These are phyloP conservation scores for Lactifluus pinguis DNA, from an alignment of 768 basidiomycete genomes.

Conservation along the genomic window DNA sequence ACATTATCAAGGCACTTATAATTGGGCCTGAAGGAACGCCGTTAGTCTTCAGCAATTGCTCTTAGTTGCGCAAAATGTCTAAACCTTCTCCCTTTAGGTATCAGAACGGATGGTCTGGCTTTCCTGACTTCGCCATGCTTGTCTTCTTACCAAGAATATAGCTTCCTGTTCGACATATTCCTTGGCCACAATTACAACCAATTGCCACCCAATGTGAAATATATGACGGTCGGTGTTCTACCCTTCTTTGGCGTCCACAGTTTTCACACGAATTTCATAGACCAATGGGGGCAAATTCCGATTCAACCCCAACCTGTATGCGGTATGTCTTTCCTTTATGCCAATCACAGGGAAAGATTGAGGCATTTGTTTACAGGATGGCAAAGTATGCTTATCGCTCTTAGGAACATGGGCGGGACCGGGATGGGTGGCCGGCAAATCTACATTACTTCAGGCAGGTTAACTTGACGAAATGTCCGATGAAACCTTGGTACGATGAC, in stretches of 20 bases:
- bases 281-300: conserved; percentile 84
- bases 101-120: conserved; percentile 78
- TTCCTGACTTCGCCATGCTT: background rate
- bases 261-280: conserved; percentile 28
- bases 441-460: conserved; percentile 75
- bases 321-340: conserved; percentile 37
- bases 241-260: background rate
- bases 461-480: background rate
- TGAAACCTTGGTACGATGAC: background rate
- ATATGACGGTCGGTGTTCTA: conserved; percentile 47
- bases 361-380: conserved; percentile 43
- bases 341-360: background rate
- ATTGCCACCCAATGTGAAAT: conserved; percentile 68
- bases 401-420: conserved; percentile 92
- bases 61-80: background rate
- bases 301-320: conserved; percentile 93
- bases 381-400: conserved; percentile 88
- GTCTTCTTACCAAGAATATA: conserved; percentile 19
- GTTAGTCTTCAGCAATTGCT: conserved; percentile 28
- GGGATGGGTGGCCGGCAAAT: conserved; percentile 87
- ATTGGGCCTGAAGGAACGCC: conserved; percentile 93
- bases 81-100: conserved; percentile 39
- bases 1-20: conserved; percentile 86
- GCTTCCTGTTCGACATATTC: conserved; percentile 86
- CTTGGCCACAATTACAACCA: conserved; percentile 84